These are phyloP conservation scores for Aspergillus thermomutatus DNA, from an alignment of 2,329 filamentous ascomycete genomes.

Conservation along the genomic window DNA sequence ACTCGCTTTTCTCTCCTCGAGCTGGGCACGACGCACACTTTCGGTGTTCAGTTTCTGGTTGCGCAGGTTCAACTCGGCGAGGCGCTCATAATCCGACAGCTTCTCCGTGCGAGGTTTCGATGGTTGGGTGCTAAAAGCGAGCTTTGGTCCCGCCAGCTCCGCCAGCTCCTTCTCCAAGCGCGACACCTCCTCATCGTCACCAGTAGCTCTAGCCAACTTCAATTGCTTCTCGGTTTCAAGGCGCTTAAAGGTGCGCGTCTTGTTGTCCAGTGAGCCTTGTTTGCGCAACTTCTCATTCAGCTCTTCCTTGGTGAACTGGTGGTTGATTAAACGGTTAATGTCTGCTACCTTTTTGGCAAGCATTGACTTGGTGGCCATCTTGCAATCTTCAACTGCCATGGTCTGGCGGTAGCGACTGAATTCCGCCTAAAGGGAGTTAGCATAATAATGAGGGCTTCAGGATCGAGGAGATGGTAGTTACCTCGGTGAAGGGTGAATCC, in stretches of 20 bases:
- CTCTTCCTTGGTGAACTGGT: constrained; percentile 78
- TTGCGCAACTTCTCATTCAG: constrained; percentile 74
- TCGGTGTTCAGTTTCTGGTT: constrained; percentile 85
- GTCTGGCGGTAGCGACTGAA: constrained; percentile 76
- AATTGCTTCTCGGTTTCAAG: constrained; percentile 63
- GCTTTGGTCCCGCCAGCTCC: constrained; percentile 53
- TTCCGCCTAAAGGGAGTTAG: constrained; percentile 57
- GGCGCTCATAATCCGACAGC: constrained; percentile 70
- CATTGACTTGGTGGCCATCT: constrained; percentile 68
- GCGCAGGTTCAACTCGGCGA: constrained; percentile 77
- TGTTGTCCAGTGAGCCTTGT: constrained; percentile 64
- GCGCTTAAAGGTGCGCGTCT: constrained; percentile 65
- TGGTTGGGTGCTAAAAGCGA: constrained; percentile 69
- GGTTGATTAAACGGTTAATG: constrained; percentile 75
- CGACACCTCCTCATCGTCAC: constrained; percentile 58
- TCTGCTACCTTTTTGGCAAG: constrained; percentile 72
- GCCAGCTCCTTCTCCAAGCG: constrained; percentile 49
- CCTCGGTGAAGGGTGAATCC: constrained; percentile 78
- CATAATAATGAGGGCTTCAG: not conserved
- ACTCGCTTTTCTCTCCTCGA: constrained; percentile 69
- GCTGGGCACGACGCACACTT: constrained; percentile 83
- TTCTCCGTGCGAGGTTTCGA: constrained; percentile 55
- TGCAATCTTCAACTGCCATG: constrained; percentile 67
- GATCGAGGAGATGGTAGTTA: constrained; percentile 37
- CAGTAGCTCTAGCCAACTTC: constrained; percentile 62